Evolutionary conservation across 2,329 filamentous ascomycete genomes (phyloP), one percentile per base, ranked within the genome.

Genomic region (Nemania abortiva): DNA sequence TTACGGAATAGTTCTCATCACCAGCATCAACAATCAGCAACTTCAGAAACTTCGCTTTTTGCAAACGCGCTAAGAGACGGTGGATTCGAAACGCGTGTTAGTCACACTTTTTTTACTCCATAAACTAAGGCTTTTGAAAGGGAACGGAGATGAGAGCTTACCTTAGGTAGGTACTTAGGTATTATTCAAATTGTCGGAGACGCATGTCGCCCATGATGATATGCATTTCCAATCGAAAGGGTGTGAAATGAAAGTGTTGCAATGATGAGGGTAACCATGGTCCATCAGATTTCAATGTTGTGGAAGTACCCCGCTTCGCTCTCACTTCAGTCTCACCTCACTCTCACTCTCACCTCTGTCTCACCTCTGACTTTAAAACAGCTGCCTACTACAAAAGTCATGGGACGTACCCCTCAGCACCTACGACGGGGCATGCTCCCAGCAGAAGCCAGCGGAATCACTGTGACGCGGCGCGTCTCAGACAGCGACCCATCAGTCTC

Each of bases 401-500:
- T 55, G 53, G 53, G 53, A 31, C 53, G 53, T 39, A 55, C 53
- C 27, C 53, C 53, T 55, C 53, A 55, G 34, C 27, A 55, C 53
- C 53, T 55, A 39, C 53, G 53, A 55, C 24, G 27, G 53, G 53
- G 53, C 53, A 55, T 55, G 27, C 53, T 55, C 53, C 53, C 53
- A 55, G 53, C 53, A 55, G 53, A 55, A 55, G 53, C 53, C 11
- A 55, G 53, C 53, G 53, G 53, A 31, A 55, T 55, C 53, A 39
- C 53, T 56, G 37, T 63, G 11, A 63, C 60, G 15, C 50, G n/a
- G 29, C 37, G 24, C 52, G 24, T 45, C 37, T 63, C 60, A 39
- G 29, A 55, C 24, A 63, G 50, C 18, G 60, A 63, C 60, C 60
- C 50, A 34, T 55, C 18, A 39, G n/a, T 63, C 50, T 27, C 50